Conservation (phyloP, 2,329 filamentous ascomycete species). For the Neoscytalidium dimidiatum region DNA sequence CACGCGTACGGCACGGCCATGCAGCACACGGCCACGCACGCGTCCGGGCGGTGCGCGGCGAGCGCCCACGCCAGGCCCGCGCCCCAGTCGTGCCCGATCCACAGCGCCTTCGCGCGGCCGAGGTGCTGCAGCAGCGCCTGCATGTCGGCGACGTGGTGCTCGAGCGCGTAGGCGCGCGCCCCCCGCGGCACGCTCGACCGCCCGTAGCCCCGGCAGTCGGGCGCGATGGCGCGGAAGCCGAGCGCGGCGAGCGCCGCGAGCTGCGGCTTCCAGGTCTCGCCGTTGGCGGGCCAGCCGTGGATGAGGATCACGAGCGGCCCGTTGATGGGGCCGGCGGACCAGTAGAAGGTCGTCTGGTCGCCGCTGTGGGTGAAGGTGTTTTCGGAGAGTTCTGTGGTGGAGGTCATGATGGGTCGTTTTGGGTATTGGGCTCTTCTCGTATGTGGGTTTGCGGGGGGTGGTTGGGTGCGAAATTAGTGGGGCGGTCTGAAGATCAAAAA, state of each 20-base stretch:
- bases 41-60: slow-evolving; percentile 34
- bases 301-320: slow-evolving; percentile 31
- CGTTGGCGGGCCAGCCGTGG: slow-evolving; percentile 40
- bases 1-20: slow-evolving; percentile 44
- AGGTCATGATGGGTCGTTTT: background rate
- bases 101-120: slow-evolving; percentile 45
- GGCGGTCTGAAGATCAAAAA: no score
- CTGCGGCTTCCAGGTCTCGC: slow-evolving; percentile 38
- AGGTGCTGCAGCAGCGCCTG: slow-evolving; percentile 43
- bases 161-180: slow-evolving; percentile 33
- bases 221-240: slow-evolving; percentile 26
- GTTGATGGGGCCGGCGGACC: slow-evolving; percentile 26
- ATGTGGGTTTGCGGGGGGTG: background rate
- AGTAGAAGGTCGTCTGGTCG: slow-evolving; percentile 29
- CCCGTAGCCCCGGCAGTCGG: slow-evolving; percentile 42
- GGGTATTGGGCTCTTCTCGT: no score
- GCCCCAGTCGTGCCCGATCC: slow-evolving; percentile 52
- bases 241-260: slow-evolving; percentile 30
- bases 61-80: slow-evolving; percentile 34
- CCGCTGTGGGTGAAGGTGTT: slow-evolving; percentile 27
- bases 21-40: slow-evolving; percentile 31
- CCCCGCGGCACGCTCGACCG: slow-evolving; percentile 31
- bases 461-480: background rate
- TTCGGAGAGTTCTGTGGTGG: slow-evolving; percentile 15
- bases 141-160: slow-evolving; percentile 32